Evolutionary conservation across 306 rosid species (phyloP).

Genomic region (Carpinus viminea): DNA sequence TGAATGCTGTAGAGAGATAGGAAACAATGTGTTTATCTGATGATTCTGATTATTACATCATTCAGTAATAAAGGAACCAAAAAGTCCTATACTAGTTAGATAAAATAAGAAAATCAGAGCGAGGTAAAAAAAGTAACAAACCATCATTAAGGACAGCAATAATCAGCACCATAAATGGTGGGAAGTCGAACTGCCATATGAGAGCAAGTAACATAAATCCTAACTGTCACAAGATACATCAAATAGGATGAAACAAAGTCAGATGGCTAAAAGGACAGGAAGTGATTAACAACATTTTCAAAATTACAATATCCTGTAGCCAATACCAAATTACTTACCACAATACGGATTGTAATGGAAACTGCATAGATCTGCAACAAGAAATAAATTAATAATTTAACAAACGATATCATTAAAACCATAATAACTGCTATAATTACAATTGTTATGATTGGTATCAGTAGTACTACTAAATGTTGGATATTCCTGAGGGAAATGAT

Average conservation of each 20-base stretch:
- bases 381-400: slow-evolving; percentile 13
- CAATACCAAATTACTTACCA: slow-evolving; percentile 48
- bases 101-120: not conserved
- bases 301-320: not conserved
- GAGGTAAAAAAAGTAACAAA: slow-evolving; percentile 22
- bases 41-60: not conserved
- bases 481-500: not conserved
- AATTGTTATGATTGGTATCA: slow-evolving; percentile 4
- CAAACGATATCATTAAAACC: not conserved
- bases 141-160: slow-evolving; percentile 91
- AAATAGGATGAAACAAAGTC: slow-evolving; percentile 15
- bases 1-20: not conserved
- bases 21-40: not conserved
- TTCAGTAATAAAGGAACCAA: not conserved
- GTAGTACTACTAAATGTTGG: not conserved
- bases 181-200: slow-evolving; percentile 88
- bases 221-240: slow-evolving; percentile 50
- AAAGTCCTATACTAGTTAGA: not conserved
- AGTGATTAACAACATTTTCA: not conserved
- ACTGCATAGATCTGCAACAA: slow-evolving; percentile 80
- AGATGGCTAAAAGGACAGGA: slow-evolving; percentile 14
- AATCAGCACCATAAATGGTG: slow-evolving; percentile 91
- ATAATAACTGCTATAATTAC: not conserved
- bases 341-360: slow-evolving; percentile 88
- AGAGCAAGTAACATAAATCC: slow-evolving; percentile 92